Conservation (phyloP, 768 basidiomycete species). For the Boletus rex-veris region DNA sequence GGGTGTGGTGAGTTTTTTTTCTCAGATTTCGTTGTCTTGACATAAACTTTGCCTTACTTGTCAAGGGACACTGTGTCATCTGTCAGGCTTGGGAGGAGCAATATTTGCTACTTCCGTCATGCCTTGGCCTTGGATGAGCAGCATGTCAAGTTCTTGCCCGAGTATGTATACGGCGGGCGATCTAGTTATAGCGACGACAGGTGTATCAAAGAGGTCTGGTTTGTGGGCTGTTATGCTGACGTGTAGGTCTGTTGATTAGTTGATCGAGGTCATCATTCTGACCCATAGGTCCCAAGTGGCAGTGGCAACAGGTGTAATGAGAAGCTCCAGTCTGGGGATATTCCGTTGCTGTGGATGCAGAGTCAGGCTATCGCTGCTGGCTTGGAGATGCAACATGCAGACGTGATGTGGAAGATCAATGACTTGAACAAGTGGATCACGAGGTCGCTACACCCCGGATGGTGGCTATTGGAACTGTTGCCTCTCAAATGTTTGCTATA, state of each 20-base stretch:
- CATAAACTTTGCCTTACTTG: not conserved
- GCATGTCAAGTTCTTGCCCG: conserved; percentile 46
- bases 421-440: conserved; percentile 25
- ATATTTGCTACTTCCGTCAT: conserved; percentile 44
- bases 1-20: conserved; percentile 37
- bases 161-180: conserved; percentile 35
- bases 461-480: conserved; percentile 26
- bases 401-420: conserved; percentile 28
- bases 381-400: conserved; percentile 18
- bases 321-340: conserved; percentile 26
- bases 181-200: conserved; percentile 11
- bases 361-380: conserved; percentile 27
- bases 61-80: conserved; percentile 48
- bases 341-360: conserved; percentile 32
- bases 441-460: conserved; percentile 8
- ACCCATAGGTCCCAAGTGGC: conserved; percentile 15
- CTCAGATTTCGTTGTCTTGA: not conserved
- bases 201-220: conserved; percentile 42
- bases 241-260: conserved; percentile 26
- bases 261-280: not conserved
- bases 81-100: conserved; percentile 34
- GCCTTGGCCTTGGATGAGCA: conserved; percentile 46
- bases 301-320: conserved; percentile 29
- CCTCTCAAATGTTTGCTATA: conserved; percentile 28
- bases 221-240: conserved; percentile 39